Conservation (phyloP, 371 early-diverging fungal species). For the Syncephalastrum racemosum region DNA sequence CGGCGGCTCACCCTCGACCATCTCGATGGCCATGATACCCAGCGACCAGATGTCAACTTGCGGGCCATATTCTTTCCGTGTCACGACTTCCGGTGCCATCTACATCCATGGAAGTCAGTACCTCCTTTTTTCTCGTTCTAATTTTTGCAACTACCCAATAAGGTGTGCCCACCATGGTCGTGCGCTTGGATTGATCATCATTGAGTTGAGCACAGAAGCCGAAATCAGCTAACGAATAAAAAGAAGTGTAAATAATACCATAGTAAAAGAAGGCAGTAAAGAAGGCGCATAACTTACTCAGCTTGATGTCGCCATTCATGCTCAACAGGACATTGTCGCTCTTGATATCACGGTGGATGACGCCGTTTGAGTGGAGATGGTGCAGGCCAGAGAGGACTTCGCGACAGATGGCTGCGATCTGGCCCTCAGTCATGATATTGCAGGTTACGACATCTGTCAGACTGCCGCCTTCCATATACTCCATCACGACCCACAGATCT, state of each 20-base stretch:
- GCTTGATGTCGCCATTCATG: conserved; percentile 87
- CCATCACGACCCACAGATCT: conserved; percentile 95
- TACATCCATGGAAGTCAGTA: conserved; percentile 2
- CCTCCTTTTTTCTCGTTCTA: background rate
- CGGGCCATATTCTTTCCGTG: no score
- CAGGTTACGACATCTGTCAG: conserved; percentile 90
- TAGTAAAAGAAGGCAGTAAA: background rate
- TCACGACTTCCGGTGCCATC: conserved; percentile 97
- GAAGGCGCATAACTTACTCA: conserved; percentile 57
- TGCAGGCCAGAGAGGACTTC: conserved; percentile 90
- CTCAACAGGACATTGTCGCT: conserved; percentile 94
- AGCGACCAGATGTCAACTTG: no score
- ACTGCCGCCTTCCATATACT: conserved; percentile 97
- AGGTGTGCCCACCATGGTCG: conserved; percentile 92
- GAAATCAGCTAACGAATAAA: conserved; percentile 77
- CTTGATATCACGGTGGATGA: conserved; percentile 98
- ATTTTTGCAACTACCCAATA: conserved; percentile 64
- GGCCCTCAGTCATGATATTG: conserved; percentile 93
- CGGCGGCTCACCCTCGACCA: conserved; percentile 95
- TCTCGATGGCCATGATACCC: no score
- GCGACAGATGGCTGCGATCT: conserved; percentile 90
- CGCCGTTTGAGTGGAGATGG: conserved; percentile 92
- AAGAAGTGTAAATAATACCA: background rate
- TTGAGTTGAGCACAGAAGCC: conserved; percentile 94
- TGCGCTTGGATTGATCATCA: conserved; percentile 76